phyloP scores from a whole-genome alignment of 2,329 filamentous ascomycete species.

The Trichoderma sp. region DNA sequence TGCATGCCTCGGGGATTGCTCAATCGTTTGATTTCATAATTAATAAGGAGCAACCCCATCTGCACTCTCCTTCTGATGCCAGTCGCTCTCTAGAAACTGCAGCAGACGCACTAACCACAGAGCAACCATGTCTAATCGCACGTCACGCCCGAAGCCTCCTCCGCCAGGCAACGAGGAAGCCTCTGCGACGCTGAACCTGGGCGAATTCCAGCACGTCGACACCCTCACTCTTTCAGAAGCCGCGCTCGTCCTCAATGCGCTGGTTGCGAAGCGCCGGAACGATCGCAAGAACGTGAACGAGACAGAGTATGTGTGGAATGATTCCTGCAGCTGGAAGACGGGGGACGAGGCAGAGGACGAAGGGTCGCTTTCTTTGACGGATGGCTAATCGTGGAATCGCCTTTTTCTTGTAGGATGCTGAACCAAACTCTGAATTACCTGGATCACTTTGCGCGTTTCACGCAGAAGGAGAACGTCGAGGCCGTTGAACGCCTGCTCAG shows the following conservation, averaged over 20 bases:
- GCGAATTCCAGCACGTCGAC: conserved; percentile 90
- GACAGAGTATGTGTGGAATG: conserved; percentile 63
- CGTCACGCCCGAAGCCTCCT: conserved; percentile 66
- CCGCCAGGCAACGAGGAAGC: conserved; percentile 85
- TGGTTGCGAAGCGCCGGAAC: conserved; percentile 75
- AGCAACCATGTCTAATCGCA: conserved; percentile 29
- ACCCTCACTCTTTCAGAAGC: conserved; percentile 92
- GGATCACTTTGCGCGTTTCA: conserved; percentile 92
- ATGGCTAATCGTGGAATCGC: not conserved
- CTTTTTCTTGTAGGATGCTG: conserved; percentile 57
- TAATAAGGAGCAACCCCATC: not conserved
- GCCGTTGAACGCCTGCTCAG: conserved; percentile 87
- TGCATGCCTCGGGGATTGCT: not conserved
- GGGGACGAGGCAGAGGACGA: not conserved
- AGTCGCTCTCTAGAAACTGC: not conserved
- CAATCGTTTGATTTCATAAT: not conserved
- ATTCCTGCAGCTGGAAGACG: not conserved
- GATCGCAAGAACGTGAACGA: conserved; percentile 80
- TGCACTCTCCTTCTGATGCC: not conserved
- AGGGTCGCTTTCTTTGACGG: not conserved
- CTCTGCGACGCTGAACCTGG: conserved; percentile 74
- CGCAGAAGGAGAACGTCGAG: conserved; percentile 90
- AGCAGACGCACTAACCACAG: not conserved
- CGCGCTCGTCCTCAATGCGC: conserved; percentile 84
- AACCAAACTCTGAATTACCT: conserved; percentile 89